phyloP scores from a whole-genome alignment of 495 filamentous ascomycete species.

The Cladorrhinum samala region DNA sequence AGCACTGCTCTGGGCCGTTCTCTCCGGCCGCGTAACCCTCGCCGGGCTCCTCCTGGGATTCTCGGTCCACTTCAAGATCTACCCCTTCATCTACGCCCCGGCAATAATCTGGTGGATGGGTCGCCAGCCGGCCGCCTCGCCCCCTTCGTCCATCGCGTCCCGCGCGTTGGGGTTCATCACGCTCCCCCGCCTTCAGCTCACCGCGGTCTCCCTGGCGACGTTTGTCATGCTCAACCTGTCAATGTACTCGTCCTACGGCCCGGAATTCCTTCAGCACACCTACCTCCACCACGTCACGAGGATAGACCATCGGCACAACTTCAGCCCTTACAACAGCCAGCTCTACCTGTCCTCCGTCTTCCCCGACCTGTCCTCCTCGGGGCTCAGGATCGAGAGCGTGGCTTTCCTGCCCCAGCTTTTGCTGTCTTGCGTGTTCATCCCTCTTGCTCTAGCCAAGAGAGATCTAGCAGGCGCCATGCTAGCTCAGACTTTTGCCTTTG shows the following conservation, averaged over 20 bases:
- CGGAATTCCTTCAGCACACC: slow-evolving; percentile 77
- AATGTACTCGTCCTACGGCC: slow-evolving; percentile 74
- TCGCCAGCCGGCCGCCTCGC: background rate
- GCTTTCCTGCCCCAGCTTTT: slow-evolving; percentile 86
- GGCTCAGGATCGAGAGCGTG: slow-evolving; percentile 60
- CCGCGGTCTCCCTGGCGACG: slow-evolving; percentile 57
- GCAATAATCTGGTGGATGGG: slow-evolving; percentile 85
- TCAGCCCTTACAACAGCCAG: slow-evolving; percentile 89
- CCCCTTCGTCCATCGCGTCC: background rate
- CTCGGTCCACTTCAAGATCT: slow-evolving; percentile 95
- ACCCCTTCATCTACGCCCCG: slow-evolving; percentile 88
- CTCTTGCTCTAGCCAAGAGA: slow-evolving; percentile 73
- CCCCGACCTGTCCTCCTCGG: slow-evolving; percentile 18
- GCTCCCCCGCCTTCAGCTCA: slow-evolving; percentile 52
- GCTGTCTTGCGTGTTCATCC: slow-evolving; percentile 69
- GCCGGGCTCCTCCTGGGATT: slow-evolving; percentile 76
- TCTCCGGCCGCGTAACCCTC: slow-evolving; percentile 49
- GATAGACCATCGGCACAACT: slow-evolving; percentile 96
- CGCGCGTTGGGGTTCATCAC: slow-evolving; percentile 49
- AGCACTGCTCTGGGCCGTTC: slow-evolving; percentile 73
- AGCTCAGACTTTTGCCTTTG: slow-evolving; percentile 98
- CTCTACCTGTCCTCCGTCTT: slow-evolving; percentile 75
- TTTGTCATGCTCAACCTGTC: slow-evolving; percentile 64
- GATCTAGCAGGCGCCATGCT: slow-evolving; percentile 81
- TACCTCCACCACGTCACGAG: slow-evolving; percentile 89